phyloP scores from a whole-genome alignment of 2,329 filamentous ascomycete species.

The Clarireedia paspali region DNA sequence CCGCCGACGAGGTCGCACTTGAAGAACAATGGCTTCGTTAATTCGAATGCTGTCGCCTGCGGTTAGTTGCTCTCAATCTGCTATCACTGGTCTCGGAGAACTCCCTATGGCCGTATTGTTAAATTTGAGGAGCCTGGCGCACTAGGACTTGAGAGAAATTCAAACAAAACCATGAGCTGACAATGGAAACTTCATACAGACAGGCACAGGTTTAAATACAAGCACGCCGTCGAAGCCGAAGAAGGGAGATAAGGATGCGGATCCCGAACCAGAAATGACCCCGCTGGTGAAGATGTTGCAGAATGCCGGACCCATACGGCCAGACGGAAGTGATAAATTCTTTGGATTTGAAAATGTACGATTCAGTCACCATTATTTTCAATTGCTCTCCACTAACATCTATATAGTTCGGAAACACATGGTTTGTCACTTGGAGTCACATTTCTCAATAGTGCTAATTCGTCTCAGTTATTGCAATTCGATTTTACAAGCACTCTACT shows the following conservation, averaged over 20 bases:
- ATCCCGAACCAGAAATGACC: constrained; percentile 43
- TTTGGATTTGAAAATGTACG: constrained; percentile 97
- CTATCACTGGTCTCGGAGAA: not conserved
- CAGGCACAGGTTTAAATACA: constrained; percentile 17
- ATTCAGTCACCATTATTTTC: constrained; percentile 15
- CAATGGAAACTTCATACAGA: constrained; percentile 10
- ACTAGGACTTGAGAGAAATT: not conserved
- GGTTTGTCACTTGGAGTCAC: constrained; percentile 46
- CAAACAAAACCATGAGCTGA: constrained; percentile 12
- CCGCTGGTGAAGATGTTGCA: constrained; percentile 69
- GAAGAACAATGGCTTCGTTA: constrained; percentile 2
- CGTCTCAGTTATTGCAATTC: constrained; percentile 86
- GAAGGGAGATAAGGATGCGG: constrained; percentile 29
- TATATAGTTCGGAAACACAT: constrained; percentile 88
- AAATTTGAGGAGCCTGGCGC: not conserved
- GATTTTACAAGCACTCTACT: constrained; percentile 94
- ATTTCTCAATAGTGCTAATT: constrained; percentile 21
- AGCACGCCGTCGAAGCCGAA: constrained; percentile 17
- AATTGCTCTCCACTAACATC: constrained; percentile 20
- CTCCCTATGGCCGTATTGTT: not conserved
- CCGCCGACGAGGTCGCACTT: not conserved
- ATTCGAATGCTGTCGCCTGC: constrained; percentile 8
- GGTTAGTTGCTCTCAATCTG: not conserved
- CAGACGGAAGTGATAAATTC: constrained; percentile 94
- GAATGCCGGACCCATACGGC: constrained; percentile 70